A percentile compares a stretch with the other conserved stretches of the same genome.
Evolutionary conservation across 495 filamentous ascomycete genomes (phyloP).

Genomic region (Neurospora discreta): DNA sequence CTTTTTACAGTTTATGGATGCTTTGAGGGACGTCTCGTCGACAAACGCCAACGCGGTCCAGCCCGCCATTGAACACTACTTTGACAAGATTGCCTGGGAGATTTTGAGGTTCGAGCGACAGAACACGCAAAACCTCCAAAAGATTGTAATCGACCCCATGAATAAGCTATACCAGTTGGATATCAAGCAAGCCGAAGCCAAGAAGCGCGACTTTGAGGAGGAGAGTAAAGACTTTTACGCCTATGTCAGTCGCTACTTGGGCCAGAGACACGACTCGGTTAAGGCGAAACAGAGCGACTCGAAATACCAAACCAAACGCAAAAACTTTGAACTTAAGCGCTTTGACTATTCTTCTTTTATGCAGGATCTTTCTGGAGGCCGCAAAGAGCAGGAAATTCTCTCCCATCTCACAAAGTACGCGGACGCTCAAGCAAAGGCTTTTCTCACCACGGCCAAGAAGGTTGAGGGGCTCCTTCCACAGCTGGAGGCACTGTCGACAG

Average conservation of each 20-base stretch:
- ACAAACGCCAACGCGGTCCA: constrained; percentile 93
- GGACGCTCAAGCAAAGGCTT: constrained; percentile 76
- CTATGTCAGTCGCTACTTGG: constrained; percentile 87
- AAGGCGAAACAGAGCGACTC: constrained; percentile 98
- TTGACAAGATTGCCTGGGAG: constrained; percentile 88
- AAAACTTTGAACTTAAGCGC: constrained; percentile 89
- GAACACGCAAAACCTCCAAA: constrained; percentile 76
- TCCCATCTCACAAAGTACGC: constrained; percentile 94
- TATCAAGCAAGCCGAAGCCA: constrained; percentile 94
- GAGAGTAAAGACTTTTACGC: constrained; percentile 96
- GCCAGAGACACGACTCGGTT: constrained; percentile 85
- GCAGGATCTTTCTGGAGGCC: constrained; percentile 93
- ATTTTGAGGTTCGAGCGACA: constrained; percentile 79
- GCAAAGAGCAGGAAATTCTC: constrained; percentile 94
- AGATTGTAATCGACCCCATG: constrained; percentile 87
- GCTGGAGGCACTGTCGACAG: constrained; percentile 78
- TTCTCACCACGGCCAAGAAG: constrained; percentile 71
- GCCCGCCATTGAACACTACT: constrained; percentile 94
- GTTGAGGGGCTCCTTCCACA: constrained; percentile 83
- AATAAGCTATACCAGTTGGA: constrained; percentile 85
- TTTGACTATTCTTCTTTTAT: constrained; percentile 99
- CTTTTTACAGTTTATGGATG: constrained; percentile 71
- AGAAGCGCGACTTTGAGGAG: constrained; percentile 97
- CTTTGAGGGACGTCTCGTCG: constrained; percentile 73
- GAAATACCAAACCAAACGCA: constrained; percentile 90